Base-by-base conservation (phyloP, 371 early-diverging fungal genomes). In the Dichotomocladium elegans region DNA sequence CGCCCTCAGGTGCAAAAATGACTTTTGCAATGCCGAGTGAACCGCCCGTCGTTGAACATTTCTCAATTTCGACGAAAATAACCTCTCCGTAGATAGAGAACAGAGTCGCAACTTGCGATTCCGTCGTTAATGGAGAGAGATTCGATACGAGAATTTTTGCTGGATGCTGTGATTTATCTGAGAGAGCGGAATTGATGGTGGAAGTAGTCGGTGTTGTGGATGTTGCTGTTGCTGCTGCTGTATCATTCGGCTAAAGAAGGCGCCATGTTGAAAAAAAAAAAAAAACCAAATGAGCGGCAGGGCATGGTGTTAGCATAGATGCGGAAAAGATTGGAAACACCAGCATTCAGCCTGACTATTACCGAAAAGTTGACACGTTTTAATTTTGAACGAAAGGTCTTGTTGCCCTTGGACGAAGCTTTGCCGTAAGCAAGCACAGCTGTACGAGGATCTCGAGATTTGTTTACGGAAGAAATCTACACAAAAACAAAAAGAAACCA, bases 61-160 rank as follows among this genome's bases (percentile, higher is more conserved):
- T 70, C 43, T 80, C 79, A 48, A 82, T 77, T 26, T 70, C 57
- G 25, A 80, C 79, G 29, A 54, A 53, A 34, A 70, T 53, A 3
- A 82, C 79, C 47, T 74, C 66, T 2, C 82, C 80, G 58, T 80
- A 82, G 21, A 78, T 66, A 41, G 82, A 80, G 51, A 82, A 77
- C 33, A 64, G 63, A 1, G 80, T 76, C 14, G 58, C 64, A 12
- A 76, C 63, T 48, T 76, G 73, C 6, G 66, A 28, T 51, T 70
- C 77, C 10, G 73, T 76, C 49, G 71, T 70, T 1, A 72, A 47
- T 24, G 73, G 68, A 24, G 73, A 67, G 19, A 76, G 57, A 25
- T 66, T 59, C 28, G 77, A 72, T 22, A 70, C 66, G 3, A 72
- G 49, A 10, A 76, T 59, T 10, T 61, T 66, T 1, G 52, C 58